Evolutionary conservation across 1,139 yeast genomes (phyloP), one percentile per base, ranked within the genome.

Genomic region (Suhomyces atakaporum): DNA sequence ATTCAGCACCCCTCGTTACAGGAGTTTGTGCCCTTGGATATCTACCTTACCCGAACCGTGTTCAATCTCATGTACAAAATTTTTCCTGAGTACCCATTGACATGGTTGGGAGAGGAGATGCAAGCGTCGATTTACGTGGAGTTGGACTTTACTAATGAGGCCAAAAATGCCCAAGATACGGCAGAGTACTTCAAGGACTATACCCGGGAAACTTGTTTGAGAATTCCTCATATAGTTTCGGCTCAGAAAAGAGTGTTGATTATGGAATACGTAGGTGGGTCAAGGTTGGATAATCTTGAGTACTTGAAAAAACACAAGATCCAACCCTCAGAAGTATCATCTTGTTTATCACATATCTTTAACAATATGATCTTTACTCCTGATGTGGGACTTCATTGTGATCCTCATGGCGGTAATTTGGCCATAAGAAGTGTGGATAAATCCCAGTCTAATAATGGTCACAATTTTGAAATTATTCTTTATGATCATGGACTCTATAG

Each of bases 401-500:
- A 92, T 58, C 98, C 98, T 1, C 99, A 92, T 59, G 96, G 96
- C 10, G 99, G 99, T 1, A 94, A 92, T 52, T 69, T 92, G 44
- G 96, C 97, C 0, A 87, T 92, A 14, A 66, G 89, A 38, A 62
- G 74, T 2, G 52, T 69, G 5, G 53, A 54, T 16, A 58, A 69
- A 3, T 54, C 2, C 46, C 44, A 4, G n/a, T n/a, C n/a, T n/a
- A n/a, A n/a, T n/a, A 64, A 69, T 33, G 77, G 79, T 2, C 87
- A 82, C 57, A 90, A 92, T 57, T 94, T 92, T 56, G 98, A 94
- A 59, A 86, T 94, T 39, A 70, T 94, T 8, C 69, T 94, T 21
- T 94, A 89, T 55, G 99, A 94, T 59, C 98, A 94, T 60, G 99
- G 98, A 0, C 70, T 94, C 21, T 92, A 92, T 59, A 73, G 99